Percentiles rank a stretch among this genome's conserved stretches.
Evolutionary conservation across 1,284 basidiomycete species (phyloP).

Genomic region (Omphalotus olearius): DNA sequence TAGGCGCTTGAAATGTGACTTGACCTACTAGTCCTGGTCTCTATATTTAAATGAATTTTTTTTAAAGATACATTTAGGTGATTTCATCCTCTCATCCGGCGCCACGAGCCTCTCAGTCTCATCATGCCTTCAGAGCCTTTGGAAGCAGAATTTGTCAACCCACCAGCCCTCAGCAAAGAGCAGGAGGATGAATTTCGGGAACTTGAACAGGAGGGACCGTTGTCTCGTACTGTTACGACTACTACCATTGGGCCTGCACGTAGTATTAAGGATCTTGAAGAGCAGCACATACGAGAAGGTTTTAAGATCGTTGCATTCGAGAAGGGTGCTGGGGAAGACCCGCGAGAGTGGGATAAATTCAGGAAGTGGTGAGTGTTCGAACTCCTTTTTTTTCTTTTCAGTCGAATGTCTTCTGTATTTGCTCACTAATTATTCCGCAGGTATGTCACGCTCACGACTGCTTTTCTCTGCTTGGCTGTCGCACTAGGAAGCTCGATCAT

Average conservation of each 20-base stretch:
- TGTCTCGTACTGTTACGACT: conserved; percentile 4
- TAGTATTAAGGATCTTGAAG: conserved; percentile 9
- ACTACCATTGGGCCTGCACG: conserved; percentile 2
- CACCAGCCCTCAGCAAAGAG: conserved; percentile 24
- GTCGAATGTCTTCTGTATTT: too few relatives aligned
- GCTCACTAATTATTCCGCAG: conserved; percentile 17
- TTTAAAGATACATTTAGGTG: background rate
- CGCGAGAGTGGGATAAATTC: conserved; percentile 28
- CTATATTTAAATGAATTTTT: too few relatives aligned
- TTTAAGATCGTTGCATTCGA: conserved; percentile 30
- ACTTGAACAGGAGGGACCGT: conserved; percentile 24
- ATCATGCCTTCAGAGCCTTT: conserved; percentile 32
- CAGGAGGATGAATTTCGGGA: conserved; percentile 29
- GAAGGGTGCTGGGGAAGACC: conserved; percentile 31
- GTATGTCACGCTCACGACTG: conserved; percentile 30
- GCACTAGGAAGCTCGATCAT: conserved; percentile 35
- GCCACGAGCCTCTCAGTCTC: background rate
- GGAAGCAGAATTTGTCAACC: conserved; percentile 28
- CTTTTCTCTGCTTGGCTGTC: conserved; percentile 32
- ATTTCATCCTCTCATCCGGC: background rate
- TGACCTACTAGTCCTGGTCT: too few relatives aligned
- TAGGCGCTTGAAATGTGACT: too few relatives aligned
- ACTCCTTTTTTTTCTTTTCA: too few relatives aligned
- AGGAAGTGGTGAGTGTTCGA: conserved; percentile 28
- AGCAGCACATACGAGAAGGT: conserved; percentile 21